Conservation (phyloP, 1,284 basidiomycete species). For the Omphalotus olearius region DNA sequence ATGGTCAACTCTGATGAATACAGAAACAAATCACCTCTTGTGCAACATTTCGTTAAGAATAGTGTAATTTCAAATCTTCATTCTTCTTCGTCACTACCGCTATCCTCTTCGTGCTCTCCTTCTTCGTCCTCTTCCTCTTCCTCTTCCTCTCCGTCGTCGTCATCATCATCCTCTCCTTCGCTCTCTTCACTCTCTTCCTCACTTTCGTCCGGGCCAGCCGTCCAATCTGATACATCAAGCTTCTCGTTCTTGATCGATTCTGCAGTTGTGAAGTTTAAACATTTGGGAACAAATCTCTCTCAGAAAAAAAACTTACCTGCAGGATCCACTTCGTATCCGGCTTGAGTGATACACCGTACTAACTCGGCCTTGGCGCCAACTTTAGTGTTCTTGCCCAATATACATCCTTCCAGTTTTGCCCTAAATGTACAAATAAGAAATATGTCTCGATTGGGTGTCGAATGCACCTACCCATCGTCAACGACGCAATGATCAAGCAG, state of each 20-base stretch:
- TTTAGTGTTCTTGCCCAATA: slow-evolving; percentile 79
- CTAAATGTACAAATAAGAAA: slow-evolving; percentile 33
- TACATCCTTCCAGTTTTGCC: slow-evolving; percentile 86
- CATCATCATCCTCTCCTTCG: slow-evolving; percentile 22
- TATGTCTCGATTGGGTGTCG: background rate
- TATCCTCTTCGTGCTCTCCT: slow-evolving; percentile 11
- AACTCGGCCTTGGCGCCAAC: slow-evolving; percentile 81
- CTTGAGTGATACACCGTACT: slow-evolving; percentile 82
- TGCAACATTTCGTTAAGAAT: too few species aligned
- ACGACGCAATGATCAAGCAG: slow-evolving; percentile 89
- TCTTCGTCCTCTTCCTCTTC: slow-evolving; percentile 17
- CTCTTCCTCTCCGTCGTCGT: slow-evolving; percentile 23
- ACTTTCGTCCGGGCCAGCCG: slow-evolving; percentile 31
- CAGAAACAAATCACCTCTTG: too few species aligned
- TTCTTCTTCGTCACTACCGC: background rate
- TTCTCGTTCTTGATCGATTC: slow-evolving; percentile 63
- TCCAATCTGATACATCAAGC: slow-evolving; percentile 61
- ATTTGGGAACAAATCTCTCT: background rate
- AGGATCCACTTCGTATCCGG: slow-evolving; percentile 77
- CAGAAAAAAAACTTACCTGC: slow-evolving; percentile 48
- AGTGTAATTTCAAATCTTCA: too few species aligned
- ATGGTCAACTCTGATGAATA: too few species aligned
- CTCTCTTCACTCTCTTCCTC: slow-evolving; percentile 27
- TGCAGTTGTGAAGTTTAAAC: slow-evolving; percentile 19
- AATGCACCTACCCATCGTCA: slow-evolving; percentile 68